These are phyloP conservation scores for Apophysomyces ossiformis DNA, from an alignment of 371 early-diverging fungal species.

Conservation along the genomic window DNA sequence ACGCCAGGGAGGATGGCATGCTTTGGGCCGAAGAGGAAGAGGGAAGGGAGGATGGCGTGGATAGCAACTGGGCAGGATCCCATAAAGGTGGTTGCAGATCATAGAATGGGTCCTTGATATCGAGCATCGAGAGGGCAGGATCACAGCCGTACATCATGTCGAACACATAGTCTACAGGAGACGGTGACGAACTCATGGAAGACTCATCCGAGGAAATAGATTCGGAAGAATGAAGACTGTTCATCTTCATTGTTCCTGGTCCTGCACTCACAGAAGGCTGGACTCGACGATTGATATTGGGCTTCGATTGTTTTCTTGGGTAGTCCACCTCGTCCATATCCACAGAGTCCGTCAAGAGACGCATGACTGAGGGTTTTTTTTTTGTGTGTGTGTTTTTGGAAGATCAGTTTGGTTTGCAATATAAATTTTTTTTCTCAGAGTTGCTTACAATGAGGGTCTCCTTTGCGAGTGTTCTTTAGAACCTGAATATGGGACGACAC, in stretches of 20 bases:
- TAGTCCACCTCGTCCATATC: constrained; percentile 5
- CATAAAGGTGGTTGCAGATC: constrained; percentile 32
- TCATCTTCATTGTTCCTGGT: constrained; percentile 5
- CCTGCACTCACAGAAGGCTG: background rate
- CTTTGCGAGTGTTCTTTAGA: constrained; percentile 73
- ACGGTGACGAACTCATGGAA: constrained; percentile 49
- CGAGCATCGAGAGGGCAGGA: constrained; percentile 30
- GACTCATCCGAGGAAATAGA: constrained; percentile 52
- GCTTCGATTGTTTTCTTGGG: constrained; percentile 6
- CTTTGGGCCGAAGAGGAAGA: constrained; percentile 1
- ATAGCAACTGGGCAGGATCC: constrained; percentile 9
- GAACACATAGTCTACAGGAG: constrained; percentile 52
- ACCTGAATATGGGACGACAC: constrained; percentile 85
- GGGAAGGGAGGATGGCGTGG: constrained; percentile 12
- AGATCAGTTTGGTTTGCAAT: constrained; percentile 1
- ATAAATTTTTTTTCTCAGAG: background rate
- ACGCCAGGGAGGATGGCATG: constrained; percentile 2
- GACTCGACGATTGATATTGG: background rate
- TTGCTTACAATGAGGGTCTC: constrained; percentile 60
- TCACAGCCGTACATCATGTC: constrained; percentile 47
- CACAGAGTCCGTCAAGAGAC: constrained; percentile 50
- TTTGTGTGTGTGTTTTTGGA: background rate
- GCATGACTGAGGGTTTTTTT: constrained; percentile 47
- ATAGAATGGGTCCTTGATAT: constrained; percentile 31
- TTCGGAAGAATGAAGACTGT: constrained; percentile 26